Conservation (phyloP, 2,329 filamentous ascomycete genomes). For the Thyridium curvatum region DNA sequence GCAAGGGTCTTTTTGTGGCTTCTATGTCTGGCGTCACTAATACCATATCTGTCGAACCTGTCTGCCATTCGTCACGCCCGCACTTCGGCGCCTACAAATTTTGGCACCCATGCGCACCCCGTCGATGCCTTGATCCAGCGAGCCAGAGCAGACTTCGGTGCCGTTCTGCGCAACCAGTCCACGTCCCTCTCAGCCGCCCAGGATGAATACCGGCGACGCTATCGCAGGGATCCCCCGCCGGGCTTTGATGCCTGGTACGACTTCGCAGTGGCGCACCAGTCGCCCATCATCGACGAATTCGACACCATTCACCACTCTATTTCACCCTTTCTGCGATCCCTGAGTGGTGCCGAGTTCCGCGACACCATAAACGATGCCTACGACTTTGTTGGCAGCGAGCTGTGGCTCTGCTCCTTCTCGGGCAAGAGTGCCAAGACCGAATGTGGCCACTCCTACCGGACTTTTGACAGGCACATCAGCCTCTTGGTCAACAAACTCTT, state of each 20-base stretch:
- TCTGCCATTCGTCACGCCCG: conserved; percentile 13
- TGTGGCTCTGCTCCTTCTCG: conserved; percentile 29
- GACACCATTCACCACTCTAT: conserved; percentile 3
- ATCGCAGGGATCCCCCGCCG: conserved; percentile 32
- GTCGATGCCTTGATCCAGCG: conserved; percentile 22
- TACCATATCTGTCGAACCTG: conserved; percentile 22
- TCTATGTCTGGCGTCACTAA: conserved; percentile 19
- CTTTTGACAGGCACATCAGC: conserved; percentile 24
- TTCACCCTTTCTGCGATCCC: conserved; percentile 12
- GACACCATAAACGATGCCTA: conserved; percentile 19
- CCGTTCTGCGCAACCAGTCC: conserved; percentile 28
- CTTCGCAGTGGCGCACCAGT: conserved; percentile 23
- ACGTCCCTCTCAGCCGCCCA: conserved; percentile 23
- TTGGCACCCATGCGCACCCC: conserved; percentile 20
- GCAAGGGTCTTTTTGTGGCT: conserved; percentile 20
- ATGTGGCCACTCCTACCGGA: conserved; percentile 25
- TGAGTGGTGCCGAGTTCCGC: conserved; percentile 26
- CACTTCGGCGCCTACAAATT: conserved; percentile 4
- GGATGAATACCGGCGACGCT: conserved; percentile 35
- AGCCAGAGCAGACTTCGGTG: conserved; percentile 21
- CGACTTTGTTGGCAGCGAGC: conserved; percentile 17
- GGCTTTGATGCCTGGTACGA: conserved; percentile 41
- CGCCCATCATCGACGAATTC: conserved; percentile 9
- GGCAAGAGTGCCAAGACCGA: conserved; percentile 15
- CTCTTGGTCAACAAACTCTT: conserved; percentile 23